A percentile compares a stretch with the other conserved stretches of the same genome.
Conservation (phyloP, 2,329 filamentous ascomycete genomes). For the Diaporthe amygdali region DNA sequence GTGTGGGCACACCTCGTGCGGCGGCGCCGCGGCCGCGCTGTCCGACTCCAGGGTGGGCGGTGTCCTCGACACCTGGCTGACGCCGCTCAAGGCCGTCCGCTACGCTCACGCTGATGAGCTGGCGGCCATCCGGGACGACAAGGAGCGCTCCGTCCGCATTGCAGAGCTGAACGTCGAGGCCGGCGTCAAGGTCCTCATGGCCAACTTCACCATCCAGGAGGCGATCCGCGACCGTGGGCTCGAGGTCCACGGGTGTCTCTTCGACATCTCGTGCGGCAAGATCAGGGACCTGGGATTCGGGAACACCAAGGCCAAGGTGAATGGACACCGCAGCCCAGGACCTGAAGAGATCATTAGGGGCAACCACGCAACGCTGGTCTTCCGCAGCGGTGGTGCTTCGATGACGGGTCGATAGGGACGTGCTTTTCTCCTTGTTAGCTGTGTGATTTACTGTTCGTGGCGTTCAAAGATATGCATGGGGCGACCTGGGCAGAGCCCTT, state of each 20-base stretch:
- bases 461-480: background rate
- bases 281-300: slow-evolving; percentile 55
- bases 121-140: slow-evolving; percentile 55
- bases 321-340: slow-evolving; percentile 20
- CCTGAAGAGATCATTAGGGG: slow-evolving; percentile 47
- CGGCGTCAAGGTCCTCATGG: slow-evolving; percentile 70
- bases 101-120: slow-evolving; percentile 60
- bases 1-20: slow-evolving; percentile 72
- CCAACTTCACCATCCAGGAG: slow-evolving; percentile 72
- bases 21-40: slow-evolving; percentile 68
- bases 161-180: slow-evolving; percentile 79
- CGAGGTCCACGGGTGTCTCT: slow-evolving; percentile 78
- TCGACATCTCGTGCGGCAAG: slow-evolving; percentile 62
- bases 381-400: slow-evolving; percentile 44
- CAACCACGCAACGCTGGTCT: slow-evolving; percentile 57
- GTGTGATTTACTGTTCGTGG: background rate
- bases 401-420: slow-evolving; percentile 38
- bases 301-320: slow-evolving; percentile 34
- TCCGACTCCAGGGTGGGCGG: slow-evolving; percentile 52
- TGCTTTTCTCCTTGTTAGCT: background rate
- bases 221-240: slow-evolving; percentile 74
- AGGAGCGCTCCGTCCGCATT: slow-evolving; percentile 63
- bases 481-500: background rate
- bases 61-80: slow-evolving; percentile 61
- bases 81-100: slow-evolving; percentile 53